phyloP scores from a whole-genome alignment of 345 rosid genomes.

The Durio zibethinus region DNA sequence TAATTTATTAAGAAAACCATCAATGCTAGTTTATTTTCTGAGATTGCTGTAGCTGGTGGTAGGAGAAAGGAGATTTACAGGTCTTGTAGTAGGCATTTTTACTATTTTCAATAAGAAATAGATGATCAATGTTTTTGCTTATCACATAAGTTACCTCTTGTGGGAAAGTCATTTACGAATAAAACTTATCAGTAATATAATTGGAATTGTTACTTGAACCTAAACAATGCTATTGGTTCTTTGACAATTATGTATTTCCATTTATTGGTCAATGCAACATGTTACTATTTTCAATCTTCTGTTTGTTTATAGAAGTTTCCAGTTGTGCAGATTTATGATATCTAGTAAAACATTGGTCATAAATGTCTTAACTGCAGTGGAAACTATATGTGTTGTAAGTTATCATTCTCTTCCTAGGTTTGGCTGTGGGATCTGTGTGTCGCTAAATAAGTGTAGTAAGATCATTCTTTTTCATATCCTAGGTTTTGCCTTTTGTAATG shows the following conservation, averaged over 20 bases:
- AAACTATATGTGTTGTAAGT: too few relatives aligned
- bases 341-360: not conserved
- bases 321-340: not conserved
- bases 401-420: not conserved
- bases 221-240: not conserved
- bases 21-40: not conserved
- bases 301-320: not conserved
- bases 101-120: not conserved
- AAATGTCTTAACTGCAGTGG: not conserved
- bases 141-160: not conserved
- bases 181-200: not conserved
- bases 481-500: not conserved
- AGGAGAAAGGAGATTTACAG: not conserved
- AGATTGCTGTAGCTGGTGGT: not conserved
- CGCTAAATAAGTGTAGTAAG: not conserved
- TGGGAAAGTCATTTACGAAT: not conserved
- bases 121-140: not conserved
- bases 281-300: not conserved
- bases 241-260: not conserved
- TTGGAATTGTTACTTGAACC: not conserved
- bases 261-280: not conserved
- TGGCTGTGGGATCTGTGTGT: not conserved
- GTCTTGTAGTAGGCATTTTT: not conserved
- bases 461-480: not conserved
- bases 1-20: not conserved